Evolutionary conservation across 805 yeast genomes (phyloP), one percentile per base, ranked within the genome.

Genomic region (Kuraishia ogatae): DNA sequence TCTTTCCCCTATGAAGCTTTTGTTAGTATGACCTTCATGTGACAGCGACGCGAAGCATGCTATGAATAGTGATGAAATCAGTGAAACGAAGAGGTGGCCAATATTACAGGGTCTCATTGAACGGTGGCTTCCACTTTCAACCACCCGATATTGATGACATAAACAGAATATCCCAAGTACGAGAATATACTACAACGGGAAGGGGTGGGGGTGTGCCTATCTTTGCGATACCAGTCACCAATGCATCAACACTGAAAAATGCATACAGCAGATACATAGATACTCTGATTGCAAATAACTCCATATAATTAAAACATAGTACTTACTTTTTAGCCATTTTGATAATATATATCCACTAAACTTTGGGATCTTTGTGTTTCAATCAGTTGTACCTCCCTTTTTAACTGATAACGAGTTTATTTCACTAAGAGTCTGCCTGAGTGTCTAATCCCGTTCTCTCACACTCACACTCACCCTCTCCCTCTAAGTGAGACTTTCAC

Each of bases 261-360:
- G 50, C 22, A n/a, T 5, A 22, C 4, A 15, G 2, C 29, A 15
- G 24, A 8, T 24, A 24, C 10, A 26, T 26, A 26, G 29, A 10
- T 10, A 26, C 43, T 35, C 43, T 11, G 4, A 35, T 17, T 35
- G n/a, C 43, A 35, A 35, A 4, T 15, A 8, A 8, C 13, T 10
- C 15, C 13, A 11, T 35, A 35, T 35, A 35, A 35, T 35, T 26
- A 26, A 26, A 35, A 35, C 13, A 15, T 35, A 15, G 17, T 46
- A 60, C 67, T 54, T 68, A 69, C 69, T 79, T 80, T 65, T 80
- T 80, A 60, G 78, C 83, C 83, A 79, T 80, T 48, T 55, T 71
- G 54, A 15, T 22, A 50, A 22, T 35, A 35, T 35, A 35, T 35
- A 35, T 35, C 43, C 17, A 35, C 19, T 50, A 20, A 28, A 52